Percentiles rank a stretch among this genome's conserved stretches.
These are phyloP conservation scores for Verticillium zaregamsianum DNA, from an alignment of 2,329 filamentous ascomycete species.

Conservation along the genomic window DNA sequence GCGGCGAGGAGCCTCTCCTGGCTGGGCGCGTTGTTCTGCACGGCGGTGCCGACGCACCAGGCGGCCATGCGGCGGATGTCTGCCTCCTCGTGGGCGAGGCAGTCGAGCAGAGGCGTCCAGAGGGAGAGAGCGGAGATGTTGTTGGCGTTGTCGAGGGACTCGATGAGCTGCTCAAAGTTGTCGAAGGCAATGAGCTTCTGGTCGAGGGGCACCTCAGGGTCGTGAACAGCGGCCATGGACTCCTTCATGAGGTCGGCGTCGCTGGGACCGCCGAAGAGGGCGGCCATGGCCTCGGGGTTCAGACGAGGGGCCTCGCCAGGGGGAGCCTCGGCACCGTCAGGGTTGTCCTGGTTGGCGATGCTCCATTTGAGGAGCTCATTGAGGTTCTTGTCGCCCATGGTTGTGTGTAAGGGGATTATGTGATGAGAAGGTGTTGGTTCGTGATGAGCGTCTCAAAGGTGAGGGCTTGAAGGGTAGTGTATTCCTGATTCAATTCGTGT, in stretches of 20 bases:
- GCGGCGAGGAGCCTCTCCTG: constrained; percentile 66
- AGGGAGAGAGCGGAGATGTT: constrained; percentile 75
- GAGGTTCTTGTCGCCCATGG: constrained; percentile 53
- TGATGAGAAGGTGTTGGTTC: neutral
- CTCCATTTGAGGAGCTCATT: constrained; percentile 80
- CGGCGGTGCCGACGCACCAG: constrained; percentile 92
- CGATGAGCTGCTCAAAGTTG: constrained; percentile 91
- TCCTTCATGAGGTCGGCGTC: constrained; percentile 91
- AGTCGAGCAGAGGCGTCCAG: constrained; percentile 74
- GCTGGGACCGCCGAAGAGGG: constrained; percentile 77
- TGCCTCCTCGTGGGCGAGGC: constrained; percentile 62
- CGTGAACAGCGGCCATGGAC: constrained; percentile 71
- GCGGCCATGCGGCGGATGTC: constrained; percentile 81
- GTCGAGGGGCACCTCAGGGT: constrained; percentile 62
- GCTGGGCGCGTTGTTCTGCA: constrained; percentile 87
- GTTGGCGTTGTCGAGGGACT: constrained; percentile 94
- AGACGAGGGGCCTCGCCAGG: constrained; percentile 37
- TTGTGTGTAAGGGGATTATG: constrained; percentile 2
- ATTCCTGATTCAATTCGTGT: neutral
- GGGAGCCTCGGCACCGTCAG: constrained; percentile 22
- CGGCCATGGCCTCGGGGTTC: constrained; percentile 65
- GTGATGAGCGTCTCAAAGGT: neutral
- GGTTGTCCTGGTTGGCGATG: constrained; percentile 41
- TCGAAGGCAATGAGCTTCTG: constrained; percentile 83
- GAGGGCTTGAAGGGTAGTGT: neutral